Base-by-base conservation (phyloP, 164 flowering plant species). In the Magnolia sinica region DNA sequence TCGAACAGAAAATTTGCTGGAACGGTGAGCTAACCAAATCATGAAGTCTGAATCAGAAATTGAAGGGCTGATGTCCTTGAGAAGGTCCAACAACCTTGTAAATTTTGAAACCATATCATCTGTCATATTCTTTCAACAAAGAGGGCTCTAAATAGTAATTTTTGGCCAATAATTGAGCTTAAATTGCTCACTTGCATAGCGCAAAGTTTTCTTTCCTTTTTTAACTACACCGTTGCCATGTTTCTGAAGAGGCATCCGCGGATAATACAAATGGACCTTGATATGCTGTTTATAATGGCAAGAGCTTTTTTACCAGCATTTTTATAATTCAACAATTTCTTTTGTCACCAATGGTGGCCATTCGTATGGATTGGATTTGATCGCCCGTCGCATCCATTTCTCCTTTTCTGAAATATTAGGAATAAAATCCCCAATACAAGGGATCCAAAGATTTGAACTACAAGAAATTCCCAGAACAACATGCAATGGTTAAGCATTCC, bases 121-220 rank as follows among this genome's bases (percentile, higher is more conserved):
- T 27, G 29, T 27, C 1, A 2, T 27, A 27, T 27, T 27, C 29
- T 1, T 27, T 27, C 29, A 27, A 27, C 29, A 27, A 27, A 27
- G 29, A 27, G 29, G 29, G 29, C 29, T 27, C 2, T 27, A 27
- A 27, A 1, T 27, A 27, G 29, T 27, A 27, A 27, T 27, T 27
- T 27, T 27, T 27, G 66, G 75, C 75, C n/a, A 55, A 20, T 73
- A 27, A 24, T 55, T 73, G 8, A 61, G 8, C 61, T 73, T 73
- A 24, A 73, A 73, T 23, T 73, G 50, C 1, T 50, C 50, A 7
- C 75, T 61, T 1, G 75, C 16, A 24, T 73, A 73, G 6, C 29
- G 18, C 8, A 5, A 14, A 61, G 6, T 7, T 24, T 9, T 14
- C 1, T 8, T 6, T 73, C 22, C 6, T 61, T 61, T 29, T 27